These are phyloP conservation scores for Nigrospora osmanthi DNA, from an alignment of 2,329 filamentous ascomycete species.

Conservation along the genomic window DNA sequence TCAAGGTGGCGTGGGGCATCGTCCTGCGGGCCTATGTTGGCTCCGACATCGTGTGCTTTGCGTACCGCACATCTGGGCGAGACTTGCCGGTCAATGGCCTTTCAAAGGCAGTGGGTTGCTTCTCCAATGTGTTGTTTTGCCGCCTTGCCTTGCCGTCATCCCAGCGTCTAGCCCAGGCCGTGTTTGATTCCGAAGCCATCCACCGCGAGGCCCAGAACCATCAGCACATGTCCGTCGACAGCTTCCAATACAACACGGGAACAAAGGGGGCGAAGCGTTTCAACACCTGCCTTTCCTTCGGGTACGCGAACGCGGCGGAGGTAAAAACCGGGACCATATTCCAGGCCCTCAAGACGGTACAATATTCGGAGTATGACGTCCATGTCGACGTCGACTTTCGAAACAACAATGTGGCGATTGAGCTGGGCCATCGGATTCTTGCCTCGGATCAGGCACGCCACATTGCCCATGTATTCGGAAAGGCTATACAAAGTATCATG, in stretches of 20 bases:
- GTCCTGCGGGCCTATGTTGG: conserved; percentile 47
- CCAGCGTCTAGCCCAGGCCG: conserved; percentile 14
- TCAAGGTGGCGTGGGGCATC: conserved; percentile 54
- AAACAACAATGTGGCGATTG: conserved; percentile 30
- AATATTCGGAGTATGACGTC: conserved; percentile 38
- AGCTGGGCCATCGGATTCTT: conserved; percentile 36
- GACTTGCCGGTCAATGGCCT: conserved; percentile 33
- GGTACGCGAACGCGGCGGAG: conserved; percentile 24
- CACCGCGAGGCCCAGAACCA: conserved; percentile 23
- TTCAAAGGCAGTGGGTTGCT: conserved; percentile 35
- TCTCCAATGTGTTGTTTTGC: conserved; percentile 22
- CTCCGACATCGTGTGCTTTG: conserved; percentile 45
- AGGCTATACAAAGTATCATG: conserved; percentile 39
- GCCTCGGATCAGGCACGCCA: conserved; percentile 34
- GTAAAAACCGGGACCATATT: conserved; percentile 21
- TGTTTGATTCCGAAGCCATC: conserved; percentile 15
- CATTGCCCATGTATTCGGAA: conserved; percentile 44
- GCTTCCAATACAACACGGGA: conserved; percentile 37
- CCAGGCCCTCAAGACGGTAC: conserved; percentile 27
- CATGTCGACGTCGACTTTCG: conserved; percentile 35
- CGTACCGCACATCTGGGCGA: conserved; percentile 37
- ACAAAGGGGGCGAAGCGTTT: conserved; percentile 34
- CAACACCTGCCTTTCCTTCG: conserved; percentile 42
- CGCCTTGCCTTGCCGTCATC: conserved; percentile 10
- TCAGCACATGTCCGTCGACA: conserved; percentile 35